Evolutionary conservation across 352 stramenopile genomes (phyloP), one percentile per base, ranked within the genome.

Genomic region (Globisporangium emineosum): DNA sequence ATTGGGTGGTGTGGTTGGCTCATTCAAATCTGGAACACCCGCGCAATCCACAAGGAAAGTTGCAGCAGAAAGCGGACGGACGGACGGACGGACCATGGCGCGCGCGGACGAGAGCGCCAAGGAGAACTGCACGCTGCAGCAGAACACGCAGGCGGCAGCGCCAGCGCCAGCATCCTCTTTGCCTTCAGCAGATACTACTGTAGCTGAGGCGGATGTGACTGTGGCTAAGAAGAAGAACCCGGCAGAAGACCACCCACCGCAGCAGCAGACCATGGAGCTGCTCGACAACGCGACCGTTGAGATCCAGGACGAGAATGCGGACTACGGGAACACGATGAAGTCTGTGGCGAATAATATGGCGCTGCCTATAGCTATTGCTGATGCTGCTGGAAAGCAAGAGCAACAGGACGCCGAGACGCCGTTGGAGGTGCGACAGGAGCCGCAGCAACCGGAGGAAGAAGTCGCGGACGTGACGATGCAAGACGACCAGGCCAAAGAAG

Each of bases 251-350:
- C 15, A 29, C 17, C 19, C 17, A 2, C 40, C 40, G 21, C 51
- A 35, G 13, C 51, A 32, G 17, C 27, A n/a, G 15, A 42, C n/a
- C n/a, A 56, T 45, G 43, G 15, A 30, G n/a, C 9, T 62, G 29
- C 57, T 32, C 12, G 37, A 35, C 19, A 54, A 61, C 17, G 61
- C 51, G 40, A 47, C 52, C 37, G 51, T 66, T 60, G 61, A 19
- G 7, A 2, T n/a, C 2, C n/a, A 40, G 3, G 7, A 66, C 61
- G 29, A 55, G 52, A 45, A 56, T 6, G 52, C 25, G 9, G 21
- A 30, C 3, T 43, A 17, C 1, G 13, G 13, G 2, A 60, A 42
- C 13, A 9, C 1, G 3, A 30, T 17, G 29, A 15, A 32, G 3
- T 2, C 4, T 29, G 29, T 29, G 8, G n/a, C 10, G 19, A 23